Percentiles rank a stretch among this genome's conserved stretches.
These are phyloP conservation scores for Calonectria crousiana DNA, from an alignment of 2,329 filamentous ascomycete genomes.

Conservation along the genomic window DNA sequence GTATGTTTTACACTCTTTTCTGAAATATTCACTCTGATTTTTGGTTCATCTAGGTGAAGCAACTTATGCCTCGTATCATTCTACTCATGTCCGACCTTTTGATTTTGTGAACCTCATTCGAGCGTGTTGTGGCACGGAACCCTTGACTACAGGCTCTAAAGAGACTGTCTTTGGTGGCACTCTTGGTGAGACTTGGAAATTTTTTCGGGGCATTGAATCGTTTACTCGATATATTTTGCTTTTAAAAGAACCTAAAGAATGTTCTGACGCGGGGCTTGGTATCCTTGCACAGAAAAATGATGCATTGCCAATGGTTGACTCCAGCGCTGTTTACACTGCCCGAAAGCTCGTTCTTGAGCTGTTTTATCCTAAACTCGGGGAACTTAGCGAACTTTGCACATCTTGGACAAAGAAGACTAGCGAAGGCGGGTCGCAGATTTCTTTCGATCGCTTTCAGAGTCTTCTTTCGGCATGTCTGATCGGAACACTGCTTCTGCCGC, in stretches of 20 bases:
- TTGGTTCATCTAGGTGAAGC: slow-evolving; percentile 69
- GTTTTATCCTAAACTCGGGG: slow-evolving; percentile 64
- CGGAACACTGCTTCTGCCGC: slow-evolving; percentile 60
- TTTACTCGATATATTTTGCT: slow-evolving; percentile 69
- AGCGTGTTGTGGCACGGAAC: slow-evolving; percentile 71
- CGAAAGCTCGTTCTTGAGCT: slow-evolving; percentile 67
- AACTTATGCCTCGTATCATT: slow-evolving; percentile 73
- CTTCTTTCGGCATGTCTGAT: slow-evolving; percentile 62
- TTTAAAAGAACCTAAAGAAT: slow-evolving; percentile 45
- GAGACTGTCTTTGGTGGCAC: slow-evolving; percentile 59
- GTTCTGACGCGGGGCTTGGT: not conserved
- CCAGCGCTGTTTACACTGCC: slow-evolving; percentile 53
- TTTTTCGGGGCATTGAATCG: slow-evolving; percentile 55
- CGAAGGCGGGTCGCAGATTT: slow-evolving; percentile 63
- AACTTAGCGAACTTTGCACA: slow-evolving; percentile 59
- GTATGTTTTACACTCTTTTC: slow-evolving; percentile 59
- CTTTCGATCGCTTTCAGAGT: slow-evolving; percentile 65
- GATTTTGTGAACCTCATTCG: slow-evolving; percentile 78
- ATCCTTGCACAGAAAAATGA: slow-evolving; percentile 19
- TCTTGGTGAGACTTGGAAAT: slow-evolving; percentile 62
- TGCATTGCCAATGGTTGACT: slow-evolving; percentile 44
- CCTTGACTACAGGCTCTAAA: slow-evolving; percentile 46
- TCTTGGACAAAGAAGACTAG: slow-evolving; percentile 60
- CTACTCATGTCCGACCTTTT: slow-evolving; percentile 71
- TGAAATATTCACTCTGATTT: slow-evolving; percentile 2